Evolutionary conservation across 2,329 filamentous ascomycete species (phyloP), one percentile per base, ranked within the genome.

Genomic region (Pseudogymnoascus sp.): DNA sequence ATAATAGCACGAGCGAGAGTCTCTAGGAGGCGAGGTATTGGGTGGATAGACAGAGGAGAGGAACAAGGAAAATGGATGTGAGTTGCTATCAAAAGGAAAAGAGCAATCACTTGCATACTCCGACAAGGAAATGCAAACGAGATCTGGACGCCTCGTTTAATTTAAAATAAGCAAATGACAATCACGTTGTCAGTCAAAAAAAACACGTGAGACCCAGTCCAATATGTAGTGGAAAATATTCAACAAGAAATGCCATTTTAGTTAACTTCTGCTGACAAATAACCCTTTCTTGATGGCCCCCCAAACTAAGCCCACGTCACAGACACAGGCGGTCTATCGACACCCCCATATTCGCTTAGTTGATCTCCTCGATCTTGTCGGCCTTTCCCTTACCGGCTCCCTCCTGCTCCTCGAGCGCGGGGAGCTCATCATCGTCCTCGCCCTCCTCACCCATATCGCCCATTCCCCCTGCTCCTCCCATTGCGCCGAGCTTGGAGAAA

Each of bases 401-500:
- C 63, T 68, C 81, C 62, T 84, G 83, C 26, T 80, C 85, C 73
- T 89, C 87, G 57, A 95, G 83, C 67, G 83, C 83, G 61, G 91
- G 90, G 85, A 95, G 91, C n/a, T 92, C 90, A 3, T 90, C 88
- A 58, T 90, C 86, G 35, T 85, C 82, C 1, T 85, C 83, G 18
- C 67, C 68, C 21, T 61, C 68, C 19, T 64, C 66, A 39, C 64
- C 71, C 65, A 71, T 67, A 52, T 71, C 75, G 37, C 65, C 69
- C 58, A 67, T 68, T 48, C 71, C 71, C 45, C 68, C 69, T 57
- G 67, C 67, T 52, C 79, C 82, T 28, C 74, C 78, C 41, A 74
- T 76, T 55, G 75, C 86, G 64, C 85, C 86, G 64, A 95, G 86
- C 81, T 95, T 95, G 69, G 89, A 94, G 84, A 95, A 95, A 76